Base-by-base conservation (phyloP, 2,329 filamentous ascomycete genomes). In the Verticillium alfalfae region DNA sequence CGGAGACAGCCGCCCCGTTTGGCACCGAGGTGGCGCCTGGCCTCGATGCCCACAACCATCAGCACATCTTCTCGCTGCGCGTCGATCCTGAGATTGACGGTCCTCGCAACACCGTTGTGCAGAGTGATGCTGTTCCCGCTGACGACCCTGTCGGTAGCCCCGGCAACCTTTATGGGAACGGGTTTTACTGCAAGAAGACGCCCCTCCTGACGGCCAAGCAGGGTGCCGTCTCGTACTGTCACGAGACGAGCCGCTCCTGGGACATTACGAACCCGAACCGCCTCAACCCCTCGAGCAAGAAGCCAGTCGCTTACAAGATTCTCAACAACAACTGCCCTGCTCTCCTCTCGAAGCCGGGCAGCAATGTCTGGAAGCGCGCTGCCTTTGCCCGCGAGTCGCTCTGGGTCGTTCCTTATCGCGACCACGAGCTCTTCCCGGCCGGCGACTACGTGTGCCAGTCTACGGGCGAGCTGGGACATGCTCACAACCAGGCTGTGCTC, bases 31-130 rank as follows among this genome's bases (percentile, higher is more conserved):
- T 86, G 3, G 75, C 75, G 2, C 76, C 78, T 1, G 82, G 83
- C 1, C 80, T 82, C 0, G 73, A 84, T 3, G 83, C 82, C 0
- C 79, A 81, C 57, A 83, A 85, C 67, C 83, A 85, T 64, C 83
- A 86, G 65, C 83, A 86, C 70, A 76, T 85, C 60, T 85, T 86
- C 70, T 76, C 71, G 54, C 64, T 80, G 34, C 76, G 82, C 2
- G 78, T 85, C 38, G 82, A 85, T 64, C 82, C 83, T 0, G 80
- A 80, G 16, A 77, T 84, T 62, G 81, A 85, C 66, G 82, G 81
- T 10, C 73, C 80, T 63, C 70, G 73, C 7, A 85, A 85, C 68
- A 79, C 78, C 0, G 70, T 83, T n/a, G 66, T 57, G 3, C 54
- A 62, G 58, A 39, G 60, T 18, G 61, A 62, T 12, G 56, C 52